Base-by-base conservation (phyloP, 1,284 basidiomycete species). In the Ustilago tritici region DNA sequence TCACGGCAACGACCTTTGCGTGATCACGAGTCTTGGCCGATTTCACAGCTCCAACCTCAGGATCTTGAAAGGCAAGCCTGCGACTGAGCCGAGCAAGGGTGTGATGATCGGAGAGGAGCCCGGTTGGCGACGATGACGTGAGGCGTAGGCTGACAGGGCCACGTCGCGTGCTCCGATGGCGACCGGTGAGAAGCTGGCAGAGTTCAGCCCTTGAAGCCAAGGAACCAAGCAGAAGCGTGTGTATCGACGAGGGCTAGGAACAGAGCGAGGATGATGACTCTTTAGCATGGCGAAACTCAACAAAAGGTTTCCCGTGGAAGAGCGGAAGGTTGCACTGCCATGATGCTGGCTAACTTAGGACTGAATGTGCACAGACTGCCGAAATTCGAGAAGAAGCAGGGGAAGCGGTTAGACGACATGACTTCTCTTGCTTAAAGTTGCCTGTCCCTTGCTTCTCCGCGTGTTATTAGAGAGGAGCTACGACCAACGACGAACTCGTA, bases 81-180 rank as follows among this genome's bases (percentile, higher is more conserved):
- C 49, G 28, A 32, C 49, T 50, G 15, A 50, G 49, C 31, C 31
- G 6, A 8, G 12, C 9, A 14, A 50, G 23, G 49, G 15, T 12
- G 23, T 50, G 49, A 50, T 17, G 49, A 50, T 50, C 49, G 49
- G 46, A 49, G 7, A 8, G 40, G 12, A 41, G 15, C 28, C n/a
- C 28, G 9, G 49, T 8, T 0, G 15, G 15, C 49, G 49, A 12
- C 28, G 10, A n/a, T 14, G 4, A n/a, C n/a, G 14, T 34, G 49
- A 50, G 49, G 49, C 31, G 23, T 23, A 50, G 23, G 49, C 49
- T 50, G 49, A 50, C 49, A 50, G 49, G 31, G 49, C 49, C 10
- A 6, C 12, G 49, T 32, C 49, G 49, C 11, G 15, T 14, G 15
- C 6, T 31, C 49, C 28, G 49, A 50, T 15, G 31, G 49, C 12